Evolutionary conservation across 768 basidiomycete species (phyloP), one percentile per base, ranked within the genome.

Genomic region (Mycena crocata): DNA sequence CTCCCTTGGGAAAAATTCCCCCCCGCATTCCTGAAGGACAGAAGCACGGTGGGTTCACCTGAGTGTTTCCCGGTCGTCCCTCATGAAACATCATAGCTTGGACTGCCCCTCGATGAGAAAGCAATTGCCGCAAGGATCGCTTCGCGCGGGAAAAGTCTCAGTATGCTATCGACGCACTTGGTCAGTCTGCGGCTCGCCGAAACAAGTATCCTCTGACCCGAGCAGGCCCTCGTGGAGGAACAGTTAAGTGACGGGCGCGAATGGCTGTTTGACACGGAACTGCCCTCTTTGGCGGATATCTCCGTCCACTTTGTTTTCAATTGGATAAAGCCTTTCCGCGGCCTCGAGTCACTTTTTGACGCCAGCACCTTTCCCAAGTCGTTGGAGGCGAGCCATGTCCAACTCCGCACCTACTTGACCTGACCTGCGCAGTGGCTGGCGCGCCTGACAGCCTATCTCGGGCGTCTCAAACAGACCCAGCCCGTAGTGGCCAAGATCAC

Each of bases 231-330:
- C 26, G 40, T 81, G 14, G 80, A 84, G 64, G 77, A 81, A 48
- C 69, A 69, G 49, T 63, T 61, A 58, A 55, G 57, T 19, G 87
- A 89, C 71, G 85, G 80, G 26, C 81, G 88, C 2, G 82, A 85
- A 71, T 90, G 87, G 87, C 77, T 89, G 12, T 83, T 89, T 62
- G 81, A 88, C 66, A 88, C 88, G 1, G 83, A 83, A 60, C 62
- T 76, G 0, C 87, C 88, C 12, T 80, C 84, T 44, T 74, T 87
- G 26, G 85, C 83, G 8, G 89, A 90, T 71, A 73, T 89, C 35
- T 82, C 85, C 3, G 78, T 85, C 10, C 83, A 88, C 64, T 86
- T 87, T 67, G 71, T 85, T 6, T 76, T 84, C 64, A 71, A 73
- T 9, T 89, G 88, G 88, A 71, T 80, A 34, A 76, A 75, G 32